phyloP scores from a whole-genome alignment of 257 asterid species.

The Mitragyna speciosa region DNA sequence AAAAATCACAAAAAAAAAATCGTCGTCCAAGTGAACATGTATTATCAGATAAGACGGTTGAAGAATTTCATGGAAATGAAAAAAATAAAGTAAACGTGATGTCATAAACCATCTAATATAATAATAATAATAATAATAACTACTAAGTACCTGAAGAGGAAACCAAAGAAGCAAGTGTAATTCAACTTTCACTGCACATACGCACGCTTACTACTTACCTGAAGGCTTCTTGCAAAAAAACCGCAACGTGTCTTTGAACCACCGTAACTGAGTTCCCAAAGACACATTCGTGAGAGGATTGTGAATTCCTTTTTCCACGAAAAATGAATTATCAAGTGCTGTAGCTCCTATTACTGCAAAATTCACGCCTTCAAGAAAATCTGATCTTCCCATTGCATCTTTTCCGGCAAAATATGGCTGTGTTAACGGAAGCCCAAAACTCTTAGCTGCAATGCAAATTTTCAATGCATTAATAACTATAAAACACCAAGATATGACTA shows the following conservation, averaged over 20 bases:
- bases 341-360: conserved; percentile 46
- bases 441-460: conserved; percentile 19
- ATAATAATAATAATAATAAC: too few species aligned
- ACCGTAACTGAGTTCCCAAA: conserved; percentile 38
- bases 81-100: too few species aligned
- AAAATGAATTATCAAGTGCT: conserved; percentile 36
- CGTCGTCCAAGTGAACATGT: too few species aligned
- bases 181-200: too few species aligned
- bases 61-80: too few species aligned
- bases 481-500: too few species aligned
- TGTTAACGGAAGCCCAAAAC: conserved; percentile 21
- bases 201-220: conserved; percentile 22
- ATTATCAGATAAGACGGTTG: too few species aligned
- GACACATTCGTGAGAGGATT: conserved; percentile 36
- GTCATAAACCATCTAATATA: too few species aligned
- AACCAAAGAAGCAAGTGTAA: too few species aligned
- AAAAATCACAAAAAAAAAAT: too few species aligned
- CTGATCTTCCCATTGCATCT: neutral
- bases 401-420: conserved; percentile 19
- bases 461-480: neutral
- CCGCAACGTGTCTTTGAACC: conserved; percentile 44
- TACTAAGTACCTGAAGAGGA: too few species aligned
- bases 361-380: conserved; percentile 22
- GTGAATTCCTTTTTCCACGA: conserved; percentile 29
- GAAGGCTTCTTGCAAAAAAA: conserved; percentile 24